Percentiles rank a stretch among this genome's conserved stretches.
These are phyloP conservation scores for Colletotrichum sp. DNA, from an alignment of 2,329 filamentous ascomycete species.

Conservation along the genomic window DNA sequence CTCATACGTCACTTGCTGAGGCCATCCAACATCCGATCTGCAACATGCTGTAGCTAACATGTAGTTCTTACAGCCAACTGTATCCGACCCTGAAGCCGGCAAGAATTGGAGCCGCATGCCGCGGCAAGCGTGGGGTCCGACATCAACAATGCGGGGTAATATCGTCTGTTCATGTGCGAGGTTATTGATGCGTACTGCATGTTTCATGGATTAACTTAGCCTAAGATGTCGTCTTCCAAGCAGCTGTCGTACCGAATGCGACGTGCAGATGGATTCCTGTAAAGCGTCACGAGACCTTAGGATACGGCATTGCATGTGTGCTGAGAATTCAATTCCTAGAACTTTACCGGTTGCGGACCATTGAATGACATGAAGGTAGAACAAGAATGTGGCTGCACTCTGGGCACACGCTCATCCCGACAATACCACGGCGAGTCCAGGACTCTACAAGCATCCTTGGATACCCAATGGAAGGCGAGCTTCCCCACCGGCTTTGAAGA, in stretches of 20 bases:
- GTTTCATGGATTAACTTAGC: background rate
- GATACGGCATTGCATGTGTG: rapidly evolving
- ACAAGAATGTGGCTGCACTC: background rate
- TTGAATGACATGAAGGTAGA: background rate
- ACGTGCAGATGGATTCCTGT: background rate
- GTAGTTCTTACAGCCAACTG: background rate
- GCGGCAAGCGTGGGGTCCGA: background rate
- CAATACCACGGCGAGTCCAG: background rate
- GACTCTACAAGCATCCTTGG: rapidly evolving
- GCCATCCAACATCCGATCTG: background rate
- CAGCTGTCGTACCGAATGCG: background rate
- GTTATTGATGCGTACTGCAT: background rate
- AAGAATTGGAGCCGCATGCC: background rate
- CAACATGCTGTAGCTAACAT: background rate
- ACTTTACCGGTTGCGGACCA: background rate
- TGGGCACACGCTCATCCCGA: background rate
- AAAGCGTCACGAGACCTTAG: rapidly evolving
- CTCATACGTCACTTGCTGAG: background rate
- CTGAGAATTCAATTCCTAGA: rapidly evolving
- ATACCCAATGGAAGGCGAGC: background rate
- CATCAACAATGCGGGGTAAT: background rate
- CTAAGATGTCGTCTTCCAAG: background rate
- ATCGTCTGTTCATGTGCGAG: background rate
- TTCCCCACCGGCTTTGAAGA: background rate
- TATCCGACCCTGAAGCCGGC: background rate